Conservation (phyloP, 1,284 basidiomycete species). For the Thelephora terrestris region DNA sequence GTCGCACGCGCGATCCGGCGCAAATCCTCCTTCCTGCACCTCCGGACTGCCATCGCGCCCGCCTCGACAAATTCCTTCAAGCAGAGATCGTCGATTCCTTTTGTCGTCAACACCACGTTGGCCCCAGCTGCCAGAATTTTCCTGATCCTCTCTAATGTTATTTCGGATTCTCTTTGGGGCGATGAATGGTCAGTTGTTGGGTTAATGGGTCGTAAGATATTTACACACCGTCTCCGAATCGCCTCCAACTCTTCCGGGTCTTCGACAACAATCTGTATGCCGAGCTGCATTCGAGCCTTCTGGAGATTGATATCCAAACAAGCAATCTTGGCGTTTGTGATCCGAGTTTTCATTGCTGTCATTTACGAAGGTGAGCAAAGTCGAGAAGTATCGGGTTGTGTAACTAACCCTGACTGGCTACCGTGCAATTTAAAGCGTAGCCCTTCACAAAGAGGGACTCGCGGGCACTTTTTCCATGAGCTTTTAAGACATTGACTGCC, state of each 20-base stretch:
- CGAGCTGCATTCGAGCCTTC: slow-evolving; percentile 96
- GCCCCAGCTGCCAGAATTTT: slow-evolving; percentile 96
- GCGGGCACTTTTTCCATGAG: slow-evolving; percentile 92
- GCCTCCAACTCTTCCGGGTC: slow-evolving; percentile 96
- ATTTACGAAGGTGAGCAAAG: neutral
- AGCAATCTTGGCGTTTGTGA: slow-evolving; percentile 92
- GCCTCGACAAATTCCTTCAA: slow-evolving; percentile 99
- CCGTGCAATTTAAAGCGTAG: slow-evolving; percentile 98
- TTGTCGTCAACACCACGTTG: slow-evolving; percentile 96
- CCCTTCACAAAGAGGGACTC: slow-evolving; percentile 95
- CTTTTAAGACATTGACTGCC: slow-evolving; percentile 99
- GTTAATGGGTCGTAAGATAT: neutral
- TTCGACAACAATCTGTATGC: slow-evolving; percentile 96
- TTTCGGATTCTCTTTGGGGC: slow-evolving; percentile 77
- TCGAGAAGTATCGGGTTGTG: neutral
- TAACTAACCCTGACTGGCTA: slow-evolving; percentile 86
- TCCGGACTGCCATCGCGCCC: slow-evolving; percentile 96
- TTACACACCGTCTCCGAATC: slow-evolving; percentile 76
- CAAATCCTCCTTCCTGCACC: slow-evolving; percentile 97
- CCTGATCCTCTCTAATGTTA: slow-evolving; percentile 90
- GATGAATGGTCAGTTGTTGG: slow-evolving; percentile 1
- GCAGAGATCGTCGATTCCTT: slow-evolving; percentile 97
- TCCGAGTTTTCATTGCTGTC: slow-evolving; percentile 94
- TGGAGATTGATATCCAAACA: slow-evolving; percentile 98
- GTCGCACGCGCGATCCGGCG: slow-evolving; percentile 96